phyloP scores from a whole-genome alignment of 352 stramenopile genomes.

The Globisporangium apiculatum region DNA sequence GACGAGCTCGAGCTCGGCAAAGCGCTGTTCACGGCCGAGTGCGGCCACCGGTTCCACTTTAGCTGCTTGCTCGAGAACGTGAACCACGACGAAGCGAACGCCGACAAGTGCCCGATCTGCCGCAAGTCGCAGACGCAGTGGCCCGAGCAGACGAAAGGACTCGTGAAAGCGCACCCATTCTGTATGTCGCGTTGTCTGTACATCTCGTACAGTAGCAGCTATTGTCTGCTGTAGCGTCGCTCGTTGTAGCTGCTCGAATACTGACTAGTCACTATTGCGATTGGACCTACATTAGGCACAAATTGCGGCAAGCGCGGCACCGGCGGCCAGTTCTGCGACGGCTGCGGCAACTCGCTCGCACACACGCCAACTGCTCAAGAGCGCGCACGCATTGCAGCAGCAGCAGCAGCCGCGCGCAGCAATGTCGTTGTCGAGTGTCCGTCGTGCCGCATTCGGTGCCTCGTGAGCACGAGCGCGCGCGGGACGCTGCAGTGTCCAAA shows the following conservation, averaged over 20 bases:
- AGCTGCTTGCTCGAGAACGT: constrained; percentile 83
- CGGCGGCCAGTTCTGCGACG: constrained; percentile 66
- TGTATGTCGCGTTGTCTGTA: constrained; percentile 25
- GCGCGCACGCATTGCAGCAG: constrained; percentile 43
- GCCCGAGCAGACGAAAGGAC: constrained; percentile 77
- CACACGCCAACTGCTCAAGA: constrained; percentile 71
- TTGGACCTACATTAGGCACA: constrained; percentile 23
- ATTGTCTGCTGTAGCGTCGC: not conserved
- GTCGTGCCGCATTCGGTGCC: constrained; percentile 65
- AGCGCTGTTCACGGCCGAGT: constrained; percentile 81
- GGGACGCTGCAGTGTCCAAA: constrained; percentile 73
- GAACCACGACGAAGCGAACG: constrained; percentile 86
- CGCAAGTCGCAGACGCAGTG: constrained; percentile 77
- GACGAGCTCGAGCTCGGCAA: constrained; percentile 60
- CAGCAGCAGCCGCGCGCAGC: constrained; percentile 39
- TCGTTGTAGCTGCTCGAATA: too few species aligned
- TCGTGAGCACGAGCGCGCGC: constrained; percentile 62
- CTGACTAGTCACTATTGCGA: too few species aligned
- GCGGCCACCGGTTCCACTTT: constrained; percentile 83
- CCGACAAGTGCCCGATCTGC: constrained; percentile 86
- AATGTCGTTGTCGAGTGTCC: constrained; percentile 76
- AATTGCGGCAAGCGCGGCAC: constrained; percentile 71
- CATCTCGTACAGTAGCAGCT: too few species aligned
- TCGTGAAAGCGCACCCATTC: constrained; percentile 81
- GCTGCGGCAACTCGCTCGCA: constrained; percentile 62